phyloP scores from a whole-genome alignment of 306 rosid genomes.

The Pyrus communis region DNA sequence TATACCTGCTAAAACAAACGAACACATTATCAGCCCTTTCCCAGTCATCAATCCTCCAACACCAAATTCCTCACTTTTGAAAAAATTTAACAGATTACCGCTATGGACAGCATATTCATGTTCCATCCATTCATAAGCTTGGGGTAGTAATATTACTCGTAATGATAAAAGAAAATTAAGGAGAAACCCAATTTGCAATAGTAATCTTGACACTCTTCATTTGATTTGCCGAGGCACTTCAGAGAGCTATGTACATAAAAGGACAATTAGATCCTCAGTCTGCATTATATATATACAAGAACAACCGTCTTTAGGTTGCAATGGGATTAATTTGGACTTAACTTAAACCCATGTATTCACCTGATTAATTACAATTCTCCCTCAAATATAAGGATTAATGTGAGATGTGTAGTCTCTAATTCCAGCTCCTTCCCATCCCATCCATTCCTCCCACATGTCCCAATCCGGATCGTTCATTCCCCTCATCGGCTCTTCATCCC shows the following conservation, averaged over 20 bases:
- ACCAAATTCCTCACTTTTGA: too few species aligned
- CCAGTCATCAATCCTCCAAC: too few species aligned
- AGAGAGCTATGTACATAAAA: constrained; percentile 10
- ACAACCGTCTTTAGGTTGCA: neutral
- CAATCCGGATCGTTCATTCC: constrained; percentile 62
- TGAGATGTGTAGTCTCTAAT: constrained; percentile 79
- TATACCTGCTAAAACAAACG: too few species aligned
- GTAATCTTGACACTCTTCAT: neutral
- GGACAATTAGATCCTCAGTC: neutral
- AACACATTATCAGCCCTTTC: too few species aligned
- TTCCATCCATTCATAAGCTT: too few species aligned
- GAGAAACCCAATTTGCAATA: neutral
- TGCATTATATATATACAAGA: constrained; percentile 9
- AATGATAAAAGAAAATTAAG: neutral
- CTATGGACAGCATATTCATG: too few species aligned
- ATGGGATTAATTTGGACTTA: neutral
- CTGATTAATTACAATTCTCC: constrained; percentile 6
- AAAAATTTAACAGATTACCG: too few species aligned
- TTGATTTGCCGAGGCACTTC: constrained; percentile 1
- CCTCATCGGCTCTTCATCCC: constrained; percentile 41
- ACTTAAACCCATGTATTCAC: neutral
- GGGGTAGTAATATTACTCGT: too few species aligned
- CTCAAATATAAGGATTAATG: constrained; percentile 67
- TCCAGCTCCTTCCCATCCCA: constrained; percentile 99
- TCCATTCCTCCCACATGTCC: constrained; percentile 95